These are phyloP conservation scores for Gnetum montanum DNA, from an alignment of 75 land plant species.

Conservation along the genomic window DNA sequence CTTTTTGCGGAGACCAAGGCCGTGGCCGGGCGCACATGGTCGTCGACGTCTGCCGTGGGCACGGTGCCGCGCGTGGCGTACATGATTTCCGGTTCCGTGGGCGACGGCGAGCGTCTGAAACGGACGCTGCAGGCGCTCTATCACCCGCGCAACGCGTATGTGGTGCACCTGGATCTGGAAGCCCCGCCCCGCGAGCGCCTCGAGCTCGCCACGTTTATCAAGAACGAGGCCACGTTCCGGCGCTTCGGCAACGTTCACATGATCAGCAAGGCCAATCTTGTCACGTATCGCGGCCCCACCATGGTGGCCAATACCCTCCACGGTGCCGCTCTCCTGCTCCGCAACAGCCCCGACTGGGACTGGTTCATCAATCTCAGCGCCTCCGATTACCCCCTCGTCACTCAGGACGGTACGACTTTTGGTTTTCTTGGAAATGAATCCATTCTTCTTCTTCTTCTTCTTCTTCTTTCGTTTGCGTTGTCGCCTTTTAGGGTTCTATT, in stretches of 20 bases:
- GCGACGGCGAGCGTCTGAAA: conserved; percentile 30
- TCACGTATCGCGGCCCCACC: conserved; percentile 59
- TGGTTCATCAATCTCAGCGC: conserved; percentile 78
- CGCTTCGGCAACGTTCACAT: conserved; percentile 41
- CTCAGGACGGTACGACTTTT: conserved; percentile 52
- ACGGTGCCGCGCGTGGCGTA: conserved; percentile 56
- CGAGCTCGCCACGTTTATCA: conserved; percentile 21
- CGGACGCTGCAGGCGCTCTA: conserved; percentile 46
- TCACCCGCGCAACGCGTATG: conserved; percentile 60
- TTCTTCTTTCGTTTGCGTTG: too few species aligned
- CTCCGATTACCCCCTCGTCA: conserved; percentile 63
- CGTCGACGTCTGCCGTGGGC: conserved; percentile 2
- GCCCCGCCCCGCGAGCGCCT: conserved; percentile 35
- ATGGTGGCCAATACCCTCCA: conserved; percentile 62
- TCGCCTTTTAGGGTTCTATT: too few species aligned
- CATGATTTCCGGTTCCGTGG: conserved; percentile 50
- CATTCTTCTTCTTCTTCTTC: too few species aligned
- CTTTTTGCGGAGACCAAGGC: conserved; percentile 42
- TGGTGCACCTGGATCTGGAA: conserved; percentile 54
- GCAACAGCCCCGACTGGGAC: conserved; percentile 54
- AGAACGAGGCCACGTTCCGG: conserved; percentile 12
- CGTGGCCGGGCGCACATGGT: too few species aligned
- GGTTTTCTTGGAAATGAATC: neutral
- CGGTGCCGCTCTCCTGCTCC: conserved; percentile 54
- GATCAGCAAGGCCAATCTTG: conserved; percentile 43